Evolutionary conservation across 78 protist species (phyloP).

Genomic region (Guillardia theta): DNA sequence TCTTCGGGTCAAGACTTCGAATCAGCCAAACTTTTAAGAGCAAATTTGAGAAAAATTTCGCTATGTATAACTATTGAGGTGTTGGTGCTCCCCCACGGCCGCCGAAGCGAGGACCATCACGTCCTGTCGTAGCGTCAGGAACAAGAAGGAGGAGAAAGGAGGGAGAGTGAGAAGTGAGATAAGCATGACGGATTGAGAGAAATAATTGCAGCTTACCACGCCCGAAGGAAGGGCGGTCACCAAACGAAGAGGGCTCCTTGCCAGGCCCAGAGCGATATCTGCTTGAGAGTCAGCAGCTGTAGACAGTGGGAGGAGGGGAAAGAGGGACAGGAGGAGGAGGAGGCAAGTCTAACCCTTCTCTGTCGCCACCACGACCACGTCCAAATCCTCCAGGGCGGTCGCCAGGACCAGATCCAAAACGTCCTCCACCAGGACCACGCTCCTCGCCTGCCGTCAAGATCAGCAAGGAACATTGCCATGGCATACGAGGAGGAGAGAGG

Average conservation of each 20-base stretch:
- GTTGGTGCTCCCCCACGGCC: no score
- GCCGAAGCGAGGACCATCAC: no score
- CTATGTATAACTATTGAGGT: no score
- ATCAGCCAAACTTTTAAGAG: no score
- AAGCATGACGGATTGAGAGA: no score
- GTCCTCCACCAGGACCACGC: neutral
- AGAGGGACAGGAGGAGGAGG: neutral
- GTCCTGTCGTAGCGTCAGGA: no score
- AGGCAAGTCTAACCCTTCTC: neutral
- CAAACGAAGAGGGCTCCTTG: conserved; percentile 27
- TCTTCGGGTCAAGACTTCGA: no score
- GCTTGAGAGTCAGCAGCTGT: neutral
- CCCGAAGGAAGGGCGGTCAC: conserved; percentile 16
- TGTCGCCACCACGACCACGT: neutral
- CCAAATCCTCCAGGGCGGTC: conserved; percentile 34
- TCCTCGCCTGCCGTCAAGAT: neutral
- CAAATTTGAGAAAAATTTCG: no score
- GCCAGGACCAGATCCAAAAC: neutral
- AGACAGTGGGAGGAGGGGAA: neutral
- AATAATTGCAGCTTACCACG: no score
- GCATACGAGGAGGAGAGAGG: no score
- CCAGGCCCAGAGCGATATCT: neutral
- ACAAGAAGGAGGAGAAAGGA: no score
- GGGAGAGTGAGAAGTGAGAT: no score
- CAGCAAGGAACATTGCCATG: neutral